phyloP scores from a whole-genome alignment of 768 basidiomycete genomes.

The Leccinum aurantiacum region DNA sequence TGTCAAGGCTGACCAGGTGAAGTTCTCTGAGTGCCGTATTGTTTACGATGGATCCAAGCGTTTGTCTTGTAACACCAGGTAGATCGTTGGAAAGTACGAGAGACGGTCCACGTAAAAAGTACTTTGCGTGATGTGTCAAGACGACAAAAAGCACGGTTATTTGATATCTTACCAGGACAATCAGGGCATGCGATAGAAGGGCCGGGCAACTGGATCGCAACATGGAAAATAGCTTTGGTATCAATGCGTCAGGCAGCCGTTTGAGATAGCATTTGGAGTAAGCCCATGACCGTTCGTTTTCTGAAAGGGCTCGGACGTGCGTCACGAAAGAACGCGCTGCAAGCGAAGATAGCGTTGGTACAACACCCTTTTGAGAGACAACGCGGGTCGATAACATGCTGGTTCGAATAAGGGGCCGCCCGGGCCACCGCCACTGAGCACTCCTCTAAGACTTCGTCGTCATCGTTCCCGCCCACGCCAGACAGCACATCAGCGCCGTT shows the following conservation, averaged over 20 bases:
- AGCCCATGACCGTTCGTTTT: conserved; percentile 40
- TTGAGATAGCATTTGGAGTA: conserved; percentile 41
- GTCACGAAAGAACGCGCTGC: conserved; percentile 54
- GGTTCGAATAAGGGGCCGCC: no score
- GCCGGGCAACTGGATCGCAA: conserved; percentile 48
- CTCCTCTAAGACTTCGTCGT: no score
- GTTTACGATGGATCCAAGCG: conserved; percentile 44
- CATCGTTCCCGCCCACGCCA: conserved; percentile 25
- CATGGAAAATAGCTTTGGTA: conserved; percentile 52
- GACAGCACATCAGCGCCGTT: background rate
- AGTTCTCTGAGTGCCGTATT: conserved; percentile 42
- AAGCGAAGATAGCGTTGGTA: conserved; percentile 48
- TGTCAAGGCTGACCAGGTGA: conserved; percentile 50
- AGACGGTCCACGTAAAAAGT: conserved; percentile 56
- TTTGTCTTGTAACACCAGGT: conserved; percentile 52
- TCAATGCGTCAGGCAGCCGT: conserved; percentile 21
- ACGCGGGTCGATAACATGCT: conserved; percentile 30
- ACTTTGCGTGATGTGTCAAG: conserved; percentile 38
- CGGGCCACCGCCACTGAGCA: no score
- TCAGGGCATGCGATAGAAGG: conserved; percentile 37
- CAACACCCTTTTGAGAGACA: conserved; percentile 29
- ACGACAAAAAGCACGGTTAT: background rate
- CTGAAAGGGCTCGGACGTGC: conserved; percentile 42
- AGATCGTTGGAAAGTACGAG: conserved; percentile 48
- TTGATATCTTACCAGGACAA: conserved; percentile 46